A percentile compares a stretch with the other conserved stretches of the same genome.
Evolutionary conservation across 352 stramenopile species (phyloP).

Genomic region (Lagenidium giganteum): DNA sequence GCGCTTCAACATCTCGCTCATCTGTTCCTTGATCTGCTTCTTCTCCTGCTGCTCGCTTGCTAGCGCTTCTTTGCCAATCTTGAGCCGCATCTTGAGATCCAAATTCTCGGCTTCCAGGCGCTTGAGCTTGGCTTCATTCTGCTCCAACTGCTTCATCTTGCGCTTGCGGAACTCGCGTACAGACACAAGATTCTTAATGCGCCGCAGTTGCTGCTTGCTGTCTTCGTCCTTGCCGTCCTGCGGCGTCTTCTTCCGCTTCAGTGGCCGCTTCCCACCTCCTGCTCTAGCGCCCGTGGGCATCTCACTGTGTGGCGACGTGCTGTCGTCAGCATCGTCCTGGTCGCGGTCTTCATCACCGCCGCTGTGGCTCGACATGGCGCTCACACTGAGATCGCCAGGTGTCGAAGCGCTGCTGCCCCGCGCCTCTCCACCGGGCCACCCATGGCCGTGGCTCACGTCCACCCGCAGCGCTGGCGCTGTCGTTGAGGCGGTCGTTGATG

Average conservation of each 20-base stretch:
- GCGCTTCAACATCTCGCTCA: constrained; percentile 68
- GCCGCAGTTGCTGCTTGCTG: constrained; percentile 53
- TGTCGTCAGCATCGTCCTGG: constrained; percentile 27
- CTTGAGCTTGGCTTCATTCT: constrained; percentile 57
- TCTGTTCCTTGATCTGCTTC: constrained; percentile 75
- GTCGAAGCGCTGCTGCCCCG: too few species aligned
- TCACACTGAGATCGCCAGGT: too few species aligned
- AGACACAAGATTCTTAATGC: constrained; percentile 71
- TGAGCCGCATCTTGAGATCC: constrained; percentile 74
- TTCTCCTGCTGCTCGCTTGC: constrained; percentile 71
- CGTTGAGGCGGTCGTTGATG: too few species aligned
- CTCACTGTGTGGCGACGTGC: too few species aligned
- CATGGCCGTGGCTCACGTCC: too few species aligned
- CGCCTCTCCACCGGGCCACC: too few species aligned
- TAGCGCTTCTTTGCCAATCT: constrained; percentile 78
- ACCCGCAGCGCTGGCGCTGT: too few species aligned
- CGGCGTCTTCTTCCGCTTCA: constrained; percentile 10
- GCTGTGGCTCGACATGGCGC: constrained; percentile 2
- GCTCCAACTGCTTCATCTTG: constrained; percentile 66
- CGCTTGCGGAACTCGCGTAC: constrained; percentile 75
- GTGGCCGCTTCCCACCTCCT: constrained; percentile 4
- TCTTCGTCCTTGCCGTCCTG: constrained; percentile 23
- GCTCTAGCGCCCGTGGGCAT: too few species aligned
- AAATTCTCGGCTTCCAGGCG: constrained; percentile 73
- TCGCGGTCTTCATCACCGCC: constrained; percentile 10